Evolutionary conservation across 257 asterid species (phyloP).

Genomic region (Solanum etuberosum): DNA sequence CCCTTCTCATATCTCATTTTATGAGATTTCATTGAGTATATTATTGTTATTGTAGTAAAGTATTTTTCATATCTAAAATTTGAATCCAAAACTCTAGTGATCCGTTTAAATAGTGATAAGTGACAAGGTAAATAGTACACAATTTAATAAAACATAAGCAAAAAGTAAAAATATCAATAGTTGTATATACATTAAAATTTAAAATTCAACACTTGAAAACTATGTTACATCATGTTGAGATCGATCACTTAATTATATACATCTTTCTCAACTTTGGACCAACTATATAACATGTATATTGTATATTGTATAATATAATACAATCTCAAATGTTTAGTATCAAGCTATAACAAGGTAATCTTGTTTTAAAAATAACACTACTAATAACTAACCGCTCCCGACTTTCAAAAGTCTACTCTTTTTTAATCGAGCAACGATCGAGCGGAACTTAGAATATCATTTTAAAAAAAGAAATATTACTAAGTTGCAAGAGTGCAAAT

Average conservation of each 20-base stretch:
- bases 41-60: too few species aligned
- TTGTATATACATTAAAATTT: neutral
- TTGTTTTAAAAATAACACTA: neutral
- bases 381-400: neutral
- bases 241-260: neutral
- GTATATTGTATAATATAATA: neutral
- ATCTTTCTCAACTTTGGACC: neutral
- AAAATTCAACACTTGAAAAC: neutral
- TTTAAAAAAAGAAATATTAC: neutral
- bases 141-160: neutral
- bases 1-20: too few species aligned
- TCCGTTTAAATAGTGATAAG: neutral
- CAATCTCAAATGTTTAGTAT: neutral
- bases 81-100: neutral
- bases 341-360: neutral
- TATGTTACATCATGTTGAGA: neutral
- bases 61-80: neutral
- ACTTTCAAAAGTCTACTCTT: neutral
- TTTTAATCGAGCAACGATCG: neutral
- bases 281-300: neutral
- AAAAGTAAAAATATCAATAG: neutral
- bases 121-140: neutral
- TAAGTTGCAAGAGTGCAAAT: neutral
- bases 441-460: neutral
- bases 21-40: too few species aligned